Evolutionary conservation across 73 alveolate species (phyloP), one percentile per base, ranked within the genome.

Genomic region (Blepharisma japonicum): DNA sequence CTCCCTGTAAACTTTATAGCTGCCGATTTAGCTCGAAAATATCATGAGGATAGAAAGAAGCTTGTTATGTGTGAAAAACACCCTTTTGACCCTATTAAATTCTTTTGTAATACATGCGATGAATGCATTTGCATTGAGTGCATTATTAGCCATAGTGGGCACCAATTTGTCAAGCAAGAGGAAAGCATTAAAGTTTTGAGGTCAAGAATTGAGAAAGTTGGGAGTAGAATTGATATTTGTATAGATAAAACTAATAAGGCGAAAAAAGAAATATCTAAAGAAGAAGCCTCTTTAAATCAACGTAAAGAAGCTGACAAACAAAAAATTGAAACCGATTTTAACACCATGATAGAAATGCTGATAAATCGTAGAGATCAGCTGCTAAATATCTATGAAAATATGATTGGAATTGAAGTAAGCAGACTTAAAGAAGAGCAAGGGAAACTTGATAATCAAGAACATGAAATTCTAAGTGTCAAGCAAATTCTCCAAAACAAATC

Each of bases 111-210:
- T 49, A 87, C 94, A 11, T 91, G 94, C 81, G 56, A 84, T 71
- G 7, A 45, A 45, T 82, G 86, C 45, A 89, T 91, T 54, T 91
- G 97, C 53, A 83, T 88, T 21, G 97, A 91, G 71, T 91, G 97
- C 85, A 89, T 91, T 9, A 78, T 89, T 45, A 88, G 81, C 27
- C 97, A 91, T 74, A 76, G 89, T 25, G 97, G 97, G 18, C 97
- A 91, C 71, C 83, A 86, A 55, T 91, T 91, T 84, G 92, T 85
- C 50, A 81, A 92, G 45, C 81, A 83, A 47, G 97, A 91, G 50
- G 94, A 91, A 67, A 85, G 95, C 27, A 78, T 87, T 76, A 82
- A 72, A 14, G 7, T 54, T 14, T 0, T 55, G 20, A 5, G n/a
- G 51, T 20, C 54, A 4, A 46, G 25, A 4, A 6, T 55, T 55